Base-by-base conservation (phyloP, 129 eudicot genomes). In the Helichrysum umbraculigerum region DNA sequence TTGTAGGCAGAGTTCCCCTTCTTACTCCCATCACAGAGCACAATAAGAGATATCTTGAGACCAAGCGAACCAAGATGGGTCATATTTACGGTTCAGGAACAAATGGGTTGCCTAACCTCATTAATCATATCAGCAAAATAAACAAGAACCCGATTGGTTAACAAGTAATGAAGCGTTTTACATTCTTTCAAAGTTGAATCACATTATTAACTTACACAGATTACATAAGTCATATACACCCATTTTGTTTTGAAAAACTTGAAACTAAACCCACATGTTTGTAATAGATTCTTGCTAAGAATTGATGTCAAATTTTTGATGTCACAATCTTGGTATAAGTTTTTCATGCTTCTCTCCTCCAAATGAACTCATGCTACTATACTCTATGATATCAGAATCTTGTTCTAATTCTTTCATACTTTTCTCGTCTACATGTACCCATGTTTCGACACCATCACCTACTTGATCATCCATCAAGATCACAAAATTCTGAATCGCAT, bases 1-100 rank as follows among this genome's bases (percentile, higher is more conserved):
- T 93, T 60, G 88, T 88, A 11, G 96, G 96, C 3, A 68, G 98
- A 71, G 98, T 93, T n/a, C 97, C 98, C 57, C 97, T 93, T 70
- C 71, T 88, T 79, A 93, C 97, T 20, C 96, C 86, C 15, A 85
- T 93, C 51, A 93, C 97, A 6, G 88, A 82, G 77, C 93, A 93
- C 69, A 93, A 93, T 85, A 81, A 87, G 80, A 85, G 96, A 81
- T 93, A 93, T 60, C 82, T 93, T 0, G 97, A 93, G 79, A 93
- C 97, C 4, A 93, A 93, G 78, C 92, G 96, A 4, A 84, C 95
- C 28, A 93, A 93, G 79, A 93, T 93, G 98, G 98, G 98, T 22
- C 98, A 93, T 28, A 83, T 88, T 12, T 93, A 93, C 74, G 89
- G 90, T 29, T n/a, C n/a, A n/a, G n/a, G n/a, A n/a, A n/a, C n/a